Conservation (phyloP, 176 grass and related monocot genomes). For the Guadua angustifolia region DNA sequence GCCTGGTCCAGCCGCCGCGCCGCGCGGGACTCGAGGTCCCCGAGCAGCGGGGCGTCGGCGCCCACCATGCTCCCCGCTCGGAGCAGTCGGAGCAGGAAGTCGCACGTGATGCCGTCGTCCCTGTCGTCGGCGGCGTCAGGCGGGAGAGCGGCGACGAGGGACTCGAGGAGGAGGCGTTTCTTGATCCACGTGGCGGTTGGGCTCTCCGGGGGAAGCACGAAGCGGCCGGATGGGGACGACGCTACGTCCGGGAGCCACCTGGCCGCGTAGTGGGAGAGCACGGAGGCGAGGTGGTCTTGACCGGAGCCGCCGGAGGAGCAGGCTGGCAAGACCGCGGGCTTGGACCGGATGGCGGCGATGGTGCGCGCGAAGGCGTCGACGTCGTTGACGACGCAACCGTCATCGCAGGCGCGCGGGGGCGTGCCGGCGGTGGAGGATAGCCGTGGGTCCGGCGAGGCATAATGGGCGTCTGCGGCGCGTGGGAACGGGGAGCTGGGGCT, state of each 20-base stretch:
- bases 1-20: conserved; percentile 76
- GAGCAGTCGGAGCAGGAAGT: conserved; percentile 73
- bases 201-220: conserved; percentile 61
- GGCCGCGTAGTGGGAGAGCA: conserved; percentile 79
- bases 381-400: conserved; percentile 57
- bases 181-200: conserved; percentile 82
- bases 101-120: conserved; percentile 60
- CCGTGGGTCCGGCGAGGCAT: conserved; percentile 35
- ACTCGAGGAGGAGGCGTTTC: conserved; percentile 80
- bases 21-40: conserved; percentile 73
- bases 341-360: conserved; percentile 70
- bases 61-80: conserved; percentile 69
- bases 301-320: background rate
- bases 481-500: conserved; percentile 7
- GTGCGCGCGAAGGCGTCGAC: conserved; percentile 77
- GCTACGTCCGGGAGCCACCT: conserved; percentile 82
- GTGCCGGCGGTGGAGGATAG: background rate
- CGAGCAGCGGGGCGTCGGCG: conserved; percentile 58
- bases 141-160: conserved; percentile 78
- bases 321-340: conserved; percentile 20
- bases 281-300: conserved; percentile 59
- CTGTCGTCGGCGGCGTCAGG: conserved; percentile 24
- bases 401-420: conserved; percentile 37
- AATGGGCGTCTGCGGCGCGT: background rate
- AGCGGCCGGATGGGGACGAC: conserved; percentile 52